phyloP scores from a whole-genome alignment of 1,284 basidiomycete species.

The Leccinum solheimii region DNA sequence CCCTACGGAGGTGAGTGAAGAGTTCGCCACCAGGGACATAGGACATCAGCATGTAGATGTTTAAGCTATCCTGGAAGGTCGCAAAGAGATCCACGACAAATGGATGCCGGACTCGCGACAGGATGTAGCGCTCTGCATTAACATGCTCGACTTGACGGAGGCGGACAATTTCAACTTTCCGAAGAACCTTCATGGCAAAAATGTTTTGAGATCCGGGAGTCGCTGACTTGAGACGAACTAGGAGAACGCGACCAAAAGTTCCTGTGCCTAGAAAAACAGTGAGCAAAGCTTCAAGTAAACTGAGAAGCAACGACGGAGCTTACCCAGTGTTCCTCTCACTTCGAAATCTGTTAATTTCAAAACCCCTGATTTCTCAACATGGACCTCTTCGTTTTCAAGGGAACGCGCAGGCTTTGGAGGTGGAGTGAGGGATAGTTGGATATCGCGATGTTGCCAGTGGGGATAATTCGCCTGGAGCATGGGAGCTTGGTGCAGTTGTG shows the following conservation, averaged over 20 bases:
- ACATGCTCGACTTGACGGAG: slow-evolving; percentile 99
- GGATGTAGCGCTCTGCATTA: slow-evolving; percentile 94
- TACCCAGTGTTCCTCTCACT: slow-evolving; percentile 76
- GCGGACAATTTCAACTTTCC: slow-evolving; percentile 91
- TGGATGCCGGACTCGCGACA: slow-evolving; percentile 81
- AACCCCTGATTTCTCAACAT: slow-evolving; percentile 52
- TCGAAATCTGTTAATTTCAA: slow-evolving; percentile 77
- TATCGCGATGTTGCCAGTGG: slow-evolving; percentile 13
- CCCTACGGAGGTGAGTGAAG: slow-evolving; percentile 90
- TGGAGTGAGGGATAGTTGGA: slow-evolving; percentile 27
- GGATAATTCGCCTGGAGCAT: slow-evolving; percentile 10
- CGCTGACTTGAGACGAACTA: slow-evolving; percentile 67
- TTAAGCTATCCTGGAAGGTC: slow-evolving; percentile 93
- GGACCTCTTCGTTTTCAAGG: slow-evolving; percentile 68
- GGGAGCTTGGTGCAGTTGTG: slow-evolving; percentile 8
- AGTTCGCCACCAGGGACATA: slow-evolving; percentile 98
- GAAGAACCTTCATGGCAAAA: slow-evolving; percentile 92
- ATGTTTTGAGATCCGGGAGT: slow-evolving; percentile 55
- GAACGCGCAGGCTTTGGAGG: slow-evolving; percentile 52
- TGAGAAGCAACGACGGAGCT: slow-evolving; percentile 11
- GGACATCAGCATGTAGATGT: slow-evolving; percentile 99
- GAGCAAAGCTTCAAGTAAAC: neutral
- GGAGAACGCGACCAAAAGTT: slow-evolving; percentile 89
- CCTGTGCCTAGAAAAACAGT: slow-evolving; percentile 72
- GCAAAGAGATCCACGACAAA: slow-evolving; percentile 90